Percentiles rank a stretch among this genome's conserved stretches.
Evolutionary conservation across 2,329 filamentous ascomycete genomes (phyloP).

Genomic region (Scopulariopsis brevicaulis): DNA sequence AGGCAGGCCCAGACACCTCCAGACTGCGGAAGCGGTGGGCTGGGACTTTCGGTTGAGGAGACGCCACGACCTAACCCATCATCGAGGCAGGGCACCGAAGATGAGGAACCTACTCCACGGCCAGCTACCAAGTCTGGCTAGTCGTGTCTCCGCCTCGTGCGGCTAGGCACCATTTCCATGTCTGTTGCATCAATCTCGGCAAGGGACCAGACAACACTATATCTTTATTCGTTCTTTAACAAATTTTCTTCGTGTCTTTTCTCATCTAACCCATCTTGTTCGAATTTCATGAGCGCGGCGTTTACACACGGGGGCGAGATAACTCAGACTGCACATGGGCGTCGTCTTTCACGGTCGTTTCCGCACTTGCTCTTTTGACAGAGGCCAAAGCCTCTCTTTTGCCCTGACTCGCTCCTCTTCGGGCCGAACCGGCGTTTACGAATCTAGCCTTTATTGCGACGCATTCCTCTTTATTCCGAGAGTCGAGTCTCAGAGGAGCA

Average conservation of each 20-base stretch:
- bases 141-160: not conserved
- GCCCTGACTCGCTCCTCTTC: not conserved
- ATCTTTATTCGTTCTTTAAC: not conserved
- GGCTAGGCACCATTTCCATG: not conserved
- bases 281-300: constrained; percentile 4
- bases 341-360: not conserved
- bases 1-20: constrained; percentile 16
- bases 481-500: not conserved
- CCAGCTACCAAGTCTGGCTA: constrained; percentile 13
- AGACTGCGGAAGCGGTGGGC: constrained; percentile 10
- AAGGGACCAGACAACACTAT: not conserved
- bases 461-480: not conserved
- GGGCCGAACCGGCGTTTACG: not conserved
- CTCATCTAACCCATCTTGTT: not conserved
- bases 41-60: constrained; percentile 20
- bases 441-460: not conserved
- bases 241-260: constrained; percentile 1
- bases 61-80: constrained; percentile 27
- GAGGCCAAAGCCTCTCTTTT: not conserved
- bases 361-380: not conserved
- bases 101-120: constrained; percentile 29
- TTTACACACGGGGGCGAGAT: constrained; percentile 4
- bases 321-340: constrained; percentile 5
- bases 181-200: not conserved
- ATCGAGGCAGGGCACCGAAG: constrained; percentile 10